These are phyloP conservation scores for Prototheca cutis DNA, from an alignment of 163 green algal genomes.

Conservation along the genomic window DNA sequence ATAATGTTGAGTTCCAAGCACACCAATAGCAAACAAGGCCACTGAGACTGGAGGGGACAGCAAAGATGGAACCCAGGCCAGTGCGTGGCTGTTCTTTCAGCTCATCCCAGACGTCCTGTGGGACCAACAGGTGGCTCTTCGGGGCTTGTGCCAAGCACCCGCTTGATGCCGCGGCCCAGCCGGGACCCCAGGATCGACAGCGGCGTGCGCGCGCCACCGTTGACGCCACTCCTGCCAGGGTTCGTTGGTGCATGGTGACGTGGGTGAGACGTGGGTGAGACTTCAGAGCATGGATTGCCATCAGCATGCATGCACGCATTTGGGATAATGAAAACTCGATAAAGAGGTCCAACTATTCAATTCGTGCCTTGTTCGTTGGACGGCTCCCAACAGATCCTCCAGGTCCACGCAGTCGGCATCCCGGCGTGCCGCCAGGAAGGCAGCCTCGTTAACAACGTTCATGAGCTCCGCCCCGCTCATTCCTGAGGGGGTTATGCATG, in stretches of 20 bases:
- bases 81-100: no score
- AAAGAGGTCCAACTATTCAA: no score
- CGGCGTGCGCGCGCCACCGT: conserved; percentile 9
- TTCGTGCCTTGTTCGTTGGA: conserved; percentile 50
- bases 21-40: no score
- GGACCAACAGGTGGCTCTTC: no score
- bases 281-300: no score
- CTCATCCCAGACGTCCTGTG: no score
- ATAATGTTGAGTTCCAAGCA: no score
- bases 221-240: conserved; percentile 28
- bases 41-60: no score
- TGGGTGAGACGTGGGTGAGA: neutral
- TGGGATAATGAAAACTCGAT: no score
- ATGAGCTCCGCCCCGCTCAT: conserved; percentile 76
- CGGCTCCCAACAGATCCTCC: conserved; percentile 57
- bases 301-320: no score
- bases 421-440: conserved; percentile 47
- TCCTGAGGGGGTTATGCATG: no score
- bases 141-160: neutral
- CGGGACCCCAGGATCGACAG: neutral
- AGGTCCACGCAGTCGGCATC: conserved; percentile 40
- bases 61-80: no score
- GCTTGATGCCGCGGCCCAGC: neutral
- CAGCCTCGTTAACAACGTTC: conserved; percentile 83
- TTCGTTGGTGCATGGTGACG: neutral